A percentile compares a stretch with the other conserved stretches of the same genome.
These are phyloP conservation scores for Pichia sporocuriosa DNA, from an alignment of 805 yeast species.

Conservation along the genomic window DNA sequence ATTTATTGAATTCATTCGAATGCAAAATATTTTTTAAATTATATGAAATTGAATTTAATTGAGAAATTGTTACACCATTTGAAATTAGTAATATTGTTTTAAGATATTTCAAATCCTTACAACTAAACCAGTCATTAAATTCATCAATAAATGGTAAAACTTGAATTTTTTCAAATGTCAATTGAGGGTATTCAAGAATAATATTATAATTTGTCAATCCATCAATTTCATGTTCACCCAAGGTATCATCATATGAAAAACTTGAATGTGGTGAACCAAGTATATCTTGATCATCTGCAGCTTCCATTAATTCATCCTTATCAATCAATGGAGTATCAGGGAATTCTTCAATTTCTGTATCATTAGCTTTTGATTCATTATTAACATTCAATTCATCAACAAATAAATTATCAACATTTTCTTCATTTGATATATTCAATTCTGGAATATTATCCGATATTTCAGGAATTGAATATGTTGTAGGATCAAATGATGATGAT, in stretches of 20 bases:
- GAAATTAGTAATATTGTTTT: constrained; percentile 12
- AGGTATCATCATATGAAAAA: constrained; percentile 21
- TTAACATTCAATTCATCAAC: background rate
- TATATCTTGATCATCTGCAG: constrained; percentile 26
- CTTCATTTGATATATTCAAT: background rate
- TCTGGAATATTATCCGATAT: no score
- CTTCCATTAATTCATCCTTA: constrained; percentile 28
- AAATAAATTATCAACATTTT: no score
- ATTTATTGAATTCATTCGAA: no score
- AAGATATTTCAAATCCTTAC: constrained; percentile 25
- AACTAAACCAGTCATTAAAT: constrained; percentile 33
- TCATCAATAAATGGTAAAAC: constrained; percentile 33
- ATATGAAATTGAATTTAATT: constrained; percentile 1
- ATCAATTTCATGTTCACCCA: constrained; percentile 26
- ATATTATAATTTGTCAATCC: constrained; percentile 30
- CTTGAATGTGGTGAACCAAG: constrained; percentile 27
- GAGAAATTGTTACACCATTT: background rate
- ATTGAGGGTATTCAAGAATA: constrained; percentile 33
- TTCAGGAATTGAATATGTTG: constrained; percentile 1
- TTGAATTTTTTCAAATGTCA: constrained; percentile 39
- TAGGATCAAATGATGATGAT: constrained; percentile 3
- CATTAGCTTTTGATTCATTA: background rate
- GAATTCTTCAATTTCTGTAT: constrained; percentile 16
- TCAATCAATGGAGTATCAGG: constrained; percentile 27
- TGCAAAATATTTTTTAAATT: no score